Base-by-base conservation (phyloP, 208 protist genomes). In the Willaertia magna region DNA sequence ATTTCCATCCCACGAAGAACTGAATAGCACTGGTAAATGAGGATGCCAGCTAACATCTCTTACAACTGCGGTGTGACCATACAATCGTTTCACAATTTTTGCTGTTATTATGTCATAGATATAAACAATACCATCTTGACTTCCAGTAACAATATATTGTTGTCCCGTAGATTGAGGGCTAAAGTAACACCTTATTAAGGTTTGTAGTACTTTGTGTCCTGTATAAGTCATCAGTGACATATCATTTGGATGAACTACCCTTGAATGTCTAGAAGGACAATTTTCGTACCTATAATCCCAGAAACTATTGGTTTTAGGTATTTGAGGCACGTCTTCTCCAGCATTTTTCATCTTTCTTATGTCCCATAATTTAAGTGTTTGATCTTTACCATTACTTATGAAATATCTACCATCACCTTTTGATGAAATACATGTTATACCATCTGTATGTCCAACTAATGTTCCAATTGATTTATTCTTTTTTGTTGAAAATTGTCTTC, bases 351-450 rank as follows among this genome's bases (percentile, higher is more conserved):
- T 83, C 26, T 48, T 79, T 26, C 89, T 85, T 16, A 91, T 87
- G 51, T 91, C 89, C 87, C 87, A 91, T 12, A 91, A 79, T 34
- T 90, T 90, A 22, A 89, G 78, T 18, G 39, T 51, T 46, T 91
- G 86, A 83, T 91, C 89, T 55, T 91, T 91, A n/a, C 59, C 43
- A 59, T 87, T 89, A 16, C 82, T 79, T 22, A 88, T 55, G 20
- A 90, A 40, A 44, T 88, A 88, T 9, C 87, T 74, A 11, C 85
- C 87, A 79, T 91, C 87, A 22, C 59, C 81, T 89, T 90, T 88
- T 7, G 86, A 85, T 16, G 52, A 52, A 26, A 91, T 74, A 84
- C 59, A 86, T 4, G 88, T 86, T 20, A 91, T 85, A 61, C 89
- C 89, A 39, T 79, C 42, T 4, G 9, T 22, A 44, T 91, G 89